Conservation (phyloP, 306 rosid species). For the Pterocarpus macrocarpus region DNA sequence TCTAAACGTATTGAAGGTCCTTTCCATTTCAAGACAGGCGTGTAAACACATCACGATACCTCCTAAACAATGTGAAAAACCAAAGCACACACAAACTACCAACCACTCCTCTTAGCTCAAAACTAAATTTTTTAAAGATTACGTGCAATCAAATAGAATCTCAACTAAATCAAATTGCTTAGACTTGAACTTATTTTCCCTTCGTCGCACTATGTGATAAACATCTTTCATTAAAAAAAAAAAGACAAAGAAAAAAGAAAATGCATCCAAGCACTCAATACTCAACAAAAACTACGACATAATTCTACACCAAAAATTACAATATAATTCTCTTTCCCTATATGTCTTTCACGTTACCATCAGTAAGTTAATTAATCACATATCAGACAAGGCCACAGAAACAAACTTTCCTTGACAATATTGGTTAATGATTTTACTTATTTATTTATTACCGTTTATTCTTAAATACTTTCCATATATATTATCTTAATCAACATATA, state of each 20-base stretch:
- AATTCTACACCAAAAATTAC: background rate
- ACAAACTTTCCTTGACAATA: background rate
- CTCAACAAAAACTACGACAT: background rate
- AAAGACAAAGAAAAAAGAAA: too few species aligned
- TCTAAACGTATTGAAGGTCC: background rate
- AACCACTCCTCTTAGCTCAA: background rate
- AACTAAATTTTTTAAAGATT: background rate
- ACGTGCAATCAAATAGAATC: background rate
- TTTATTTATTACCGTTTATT: background rate
- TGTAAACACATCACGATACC: background rate
- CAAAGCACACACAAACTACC: background rate
- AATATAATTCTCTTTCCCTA: background rate
- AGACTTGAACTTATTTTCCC: background rate
- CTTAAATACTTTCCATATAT: background rate
- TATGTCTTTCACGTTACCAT: background rate
- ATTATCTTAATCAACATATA: background rate
- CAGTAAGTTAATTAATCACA: background rate
- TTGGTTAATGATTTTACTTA: background rate
- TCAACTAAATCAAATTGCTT: background rate
- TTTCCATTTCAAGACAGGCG: background rate
- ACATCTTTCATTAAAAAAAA: background rate
- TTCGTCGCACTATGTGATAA: background rate
- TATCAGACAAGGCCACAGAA: background rate
- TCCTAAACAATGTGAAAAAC: background rate
- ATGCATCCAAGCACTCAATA: background rate